Base-by-base conservation (phyloP, 1,284 basidiomycete species). In the Fomes fomentarius region DNA sequence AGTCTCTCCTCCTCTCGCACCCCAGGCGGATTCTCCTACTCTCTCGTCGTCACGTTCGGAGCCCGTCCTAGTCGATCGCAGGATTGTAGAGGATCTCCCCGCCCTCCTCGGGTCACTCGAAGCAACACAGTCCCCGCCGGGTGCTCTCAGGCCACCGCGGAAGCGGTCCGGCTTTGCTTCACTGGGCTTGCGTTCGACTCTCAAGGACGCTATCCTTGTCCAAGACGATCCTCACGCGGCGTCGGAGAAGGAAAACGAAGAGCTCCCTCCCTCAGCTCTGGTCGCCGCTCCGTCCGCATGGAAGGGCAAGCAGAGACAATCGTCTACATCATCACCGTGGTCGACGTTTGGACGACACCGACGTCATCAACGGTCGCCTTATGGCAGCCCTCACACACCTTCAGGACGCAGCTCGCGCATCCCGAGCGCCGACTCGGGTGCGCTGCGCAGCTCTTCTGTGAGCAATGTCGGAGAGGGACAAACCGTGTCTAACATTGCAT, bases 321-420 rank as follows among this genome's bases (percentile, higher is more conserved):
- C 69, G 21, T 56, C 68, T 2, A 49, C 66, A 0, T 61, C 63
- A 22, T 69, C 70, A 7, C 71, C 69, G 46, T 79, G 76, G 77
- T 70, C 77, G 12, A 78, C 76, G 9, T 79, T 78, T 65, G 77
- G 77, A 17, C 65, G 72, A 44, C 66, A 64, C 41, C 66, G 64
- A 35, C 54, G 56, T 19, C 64, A 42, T 15, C 25, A 37, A 15
- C 49, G 49, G 9, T 40, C 52, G 2, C 53, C 49, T 6, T 58
- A 57, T 41, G 43, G 55, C 21, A 44, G 42, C 28, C 34, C 53
- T 6, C 47, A 26, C 4, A 38, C 56, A 6, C 52, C 63, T 5
- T 61, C 66, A n/a, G 58, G 47, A 14, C 59, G 58, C 12, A 51
- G 59, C 12, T 65, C 65, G 11, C 57, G 56, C 14, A 52, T 57